Evolutionary conservation across 768 basidiomycete genomes (phyloP), one percentile per base, ranked within the genome.

Genomic region (Leucocoprinus leucothites): DNA sequence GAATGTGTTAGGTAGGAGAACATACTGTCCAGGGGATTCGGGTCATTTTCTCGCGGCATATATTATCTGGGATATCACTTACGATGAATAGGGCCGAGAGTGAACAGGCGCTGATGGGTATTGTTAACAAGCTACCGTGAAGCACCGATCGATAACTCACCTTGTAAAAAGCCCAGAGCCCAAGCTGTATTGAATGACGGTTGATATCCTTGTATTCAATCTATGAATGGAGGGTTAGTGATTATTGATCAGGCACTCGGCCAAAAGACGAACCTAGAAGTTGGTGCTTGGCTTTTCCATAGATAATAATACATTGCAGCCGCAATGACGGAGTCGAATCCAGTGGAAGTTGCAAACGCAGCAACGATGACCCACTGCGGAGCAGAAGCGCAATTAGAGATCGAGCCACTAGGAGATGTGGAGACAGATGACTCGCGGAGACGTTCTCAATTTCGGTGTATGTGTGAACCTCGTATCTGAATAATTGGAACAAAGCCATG

Each of bases 261-360:
- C n/a, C 34, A 16, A n/a, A 48, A 6, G 2, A 57, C 59, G 4
- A 31, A 72, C 71, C 61, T 57, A 11, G 62, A 57, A 4, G 60
- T 60, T 18, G 24, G 54, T 0, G 66, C 67, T 45, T 65, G 64
- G 55, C 71, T 73, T 54, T 69, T 73, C 21, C 61, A 59, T 3
- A 74, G 62, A 48, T 72, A 71, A 50, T 65, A 72, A 51, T 66
- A 70, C 70, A 72, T 72, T 14, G 69, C 66, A 0, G 61, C 56
- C 3, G 70, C 60, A 44, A 79, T 75, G 34, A 75, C 56, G 51
- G 79, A 74, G 53, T 80, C 78, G 56, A 77, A 77, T 19, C 68
- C 51, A 0, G 78, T 79, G 6, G 74, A 68, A 0, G 75, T 68
- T 1, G 71, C 73, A 1, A 79, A 63, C 0, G 76, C 76, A 14